Conservation (phyloP, 2,329 filamentous ascomycete species). For the Fusarium sp. region DNA sequence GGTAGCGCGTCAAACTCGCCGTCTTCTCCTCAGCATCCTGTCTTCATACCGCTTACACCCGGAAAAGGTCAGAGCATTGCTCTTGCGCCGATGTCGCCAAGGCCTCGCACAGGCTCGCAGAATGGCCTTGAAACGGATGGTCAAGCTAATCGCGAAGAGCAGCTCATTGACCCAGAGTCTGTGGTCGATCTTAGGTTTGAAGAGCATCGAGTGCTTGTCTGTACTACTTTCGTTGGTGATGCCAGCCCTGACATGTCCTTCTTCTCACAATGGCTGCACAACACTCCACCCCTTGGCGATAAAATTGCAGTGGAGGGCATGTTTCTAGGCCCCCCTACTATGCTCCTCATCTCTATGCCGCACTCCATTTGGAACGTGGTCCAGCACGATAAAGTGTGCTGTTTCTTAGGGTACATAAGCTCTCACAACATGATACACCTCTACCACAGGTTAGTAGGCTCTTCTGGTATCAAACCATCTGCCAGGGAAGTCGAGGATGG, state of each 20-base stretch:
- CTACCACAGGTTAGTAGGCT: conserved; percentile 71
- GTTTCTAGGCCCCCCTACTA: conserved; percentile 77
- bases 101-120: conserved; percentile 48
- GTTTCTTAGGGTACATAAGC: conserved; percentile 75
- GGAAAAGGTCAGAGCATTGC: conserved; percentile 67
- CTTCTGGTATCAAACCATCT: conserved; percentile 60
- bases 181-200: conserved; percentile 72
- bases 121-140: conserved; percentile 50
- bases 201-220: conserved; percentile 74
- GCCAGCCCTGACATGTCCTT: conserved; percentile 76
- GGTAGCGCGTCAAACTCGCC: conserved; percentile 58
- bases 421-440: conserved; percentile 78
- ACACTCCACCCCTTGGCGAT: conserved; percentile 68
- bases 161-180: conserved; percentile 63
- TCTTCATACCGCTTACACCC: conserved; percentile 70
- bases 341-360: conserved; percentile 77
- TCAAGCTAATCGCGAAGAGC: conserved; percentile 53
- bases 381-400: conserved; percentile 77
- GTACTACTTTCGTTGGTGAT: conserved; percentile 77
- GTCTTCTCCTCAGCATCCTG: conserved; percentile 59
- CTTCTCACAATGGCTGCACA: conserved; percentile 77
- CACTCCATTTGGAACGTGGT: conserved; percentile 74
- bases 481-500: conserved; percentile 71
- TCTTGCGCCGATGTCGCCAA: conserved; percentile 63
- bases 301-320: conserved; percentile 77